Evolutionary conservation across 202 grass and related monocot genomes (phyloP).

Genomic region (Schoenoplectus tabernaemontani): DNA sequence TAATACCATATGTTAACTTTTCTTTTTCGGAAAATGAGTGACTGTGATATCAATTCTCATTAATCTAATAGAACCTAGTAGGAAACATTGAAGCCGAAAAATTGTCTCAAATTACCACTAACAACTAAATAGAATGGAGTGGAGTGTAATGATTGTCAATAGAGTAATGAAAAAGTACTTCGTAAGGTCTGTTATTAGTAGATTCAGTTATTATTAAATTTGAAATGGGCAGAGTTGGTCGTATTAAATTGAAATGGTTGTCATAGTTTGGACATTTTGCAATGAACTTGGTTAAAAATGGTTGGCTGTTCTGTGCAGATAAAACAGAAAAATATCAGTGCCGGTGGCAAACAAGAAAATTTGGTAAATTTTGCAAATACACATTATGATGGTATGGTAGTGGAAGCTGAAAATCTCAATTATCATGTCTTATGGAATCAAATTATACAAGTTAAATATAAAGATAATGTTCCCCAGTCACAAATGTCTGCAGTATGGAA

Average conservation of each 20-base stretch:
- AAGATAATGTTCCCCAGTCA: too few relatives aligned
- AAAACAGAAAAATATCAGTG: background rate
- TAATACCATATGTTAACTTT: constrained; percentile 7
- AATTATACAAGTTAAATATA: too few relatives aligned
- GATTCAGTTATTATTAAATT: background rate
- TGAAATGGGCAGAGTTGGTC: background rate
- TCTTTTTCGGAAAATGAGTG: background rate
- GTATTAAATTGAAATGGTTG: background rate
- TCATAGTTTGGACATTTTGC: background rate
- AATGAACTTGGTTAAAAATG: background rate
- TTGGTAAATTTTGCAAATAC: background rate
- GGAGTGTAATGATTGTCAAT: background rate
- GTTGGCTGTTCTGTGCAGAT: background rate
- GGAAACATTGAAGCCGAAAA: background rate
- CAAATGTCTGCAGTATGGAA: too few relatives aligned
- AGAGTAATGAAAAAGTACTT: background rate
- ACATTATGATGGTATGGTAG: background rate
- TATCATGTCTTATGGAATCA: background rate
- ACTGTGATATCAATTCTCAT: background rate
- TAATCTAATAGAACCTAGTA: background rate
- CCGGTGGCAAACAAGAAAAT: background rate
- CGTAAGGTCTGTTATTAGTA: background rate
- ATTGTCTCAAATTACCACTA: too few relatives aligned
- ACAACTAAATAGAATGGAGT: background rate
- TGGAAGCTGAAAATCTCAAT: too few relatives aligned